Evolutionary conservation across 2,329 filamentous ascomycete genomes (phyloP), one percentile per base, ranked within the genome.

Genomic region (Thelonectria rubi): DNA sequence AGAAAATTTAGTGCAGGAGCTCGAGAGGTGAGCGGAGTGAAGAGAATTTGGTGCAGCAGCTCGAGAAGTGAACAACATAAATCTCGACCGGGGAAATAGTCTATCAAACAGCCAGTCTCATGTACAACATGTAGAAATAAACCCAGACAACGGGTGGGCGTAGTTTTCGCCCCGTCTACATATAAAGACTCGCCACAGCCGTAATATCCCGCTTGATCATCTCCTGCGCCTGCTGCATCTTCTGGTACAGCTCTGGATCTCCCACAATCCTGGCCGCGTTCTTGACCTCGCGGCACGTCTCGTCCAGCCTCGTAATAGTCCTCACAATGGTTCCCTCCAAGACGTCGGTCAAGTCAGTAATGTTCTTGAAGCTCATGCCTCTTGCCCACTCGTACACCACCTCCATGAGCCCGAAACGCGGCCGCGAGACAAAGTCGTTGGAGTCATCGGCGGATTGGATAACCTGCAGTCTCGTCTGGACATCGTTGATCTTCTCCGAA

Each of bases 341-440:
- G 59, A 99, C 94, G 76, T 98, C 94, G 8, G 95, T 99, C 74
- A 99, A 80, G 68, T 94, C 91, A 0, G 94, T 98, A 69, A 99
- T 99, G 67, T 95, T 94, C 79, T 96, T 97, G 84, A 99, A 99
- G 54, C 92, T 94, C 93, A 98, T 98, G 24, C 95, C 95, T 51
- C 93, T 84, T 10, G 95, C 95, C 95, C 95, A 99, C 77, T 99
- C 95, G 75, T 98, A 97, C 34, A 99, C 96, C 0, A 99, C 95
- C 77, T 99, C 95, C 75, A 97, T 93, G 58, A 99, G 85, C 1
- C 94, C 95, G 74, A 99, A 99, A 10, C 94, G 86, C 2, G 94
- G 93, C 56, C 90, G 86, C 62, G 88, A 93, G 37, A 92, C 91
- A 73, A 97, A 97, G 77, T 98, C 94, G 72, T 96, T 97, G 60